Evolutionary conservation across 2,329 filamentous ascomycete species (phyloP).

Genomic region (Huntiella abstrusa): DNA sequence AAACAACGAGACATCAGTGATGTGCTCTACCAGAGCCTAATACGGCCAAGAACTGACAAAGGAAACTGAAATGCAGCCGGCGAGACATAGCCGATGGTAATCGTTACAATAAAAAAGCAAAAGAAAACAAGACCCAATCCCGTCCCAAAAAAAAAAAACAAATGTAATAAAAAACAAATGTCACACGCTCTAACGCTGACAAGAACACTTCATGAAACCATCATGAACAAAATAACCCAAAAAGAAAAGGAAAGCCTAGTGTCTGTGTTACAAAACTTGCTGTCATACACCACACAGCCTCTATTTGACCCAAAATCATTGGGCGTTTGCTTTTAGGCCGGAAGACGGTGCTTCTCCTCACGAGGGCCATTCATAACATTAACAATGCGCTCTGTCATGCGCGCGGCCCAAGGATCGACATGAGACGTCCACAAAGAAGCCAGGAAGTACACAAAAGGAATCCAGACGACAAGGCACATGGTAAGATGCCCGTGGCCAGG

Average conservation of each 20-base stretch:
- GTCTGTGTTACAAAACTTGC: too few relatives aligned
- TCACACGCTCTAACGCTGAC: too few relatives aligned
- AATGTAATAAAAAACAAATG: too few relatives aligned
- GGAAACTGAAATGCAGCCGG: too few relatives aligned
- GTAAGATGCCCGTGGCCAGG: constrained; percentile 21
- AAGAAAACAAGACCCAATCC: background rate
- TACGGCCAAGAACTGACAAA: too few relatives aligned
- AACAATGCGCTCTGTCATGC: constrained; percentile 22
- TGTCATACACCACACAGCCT: too few relatives aligned
- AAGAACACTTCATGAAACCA: too few relatives aligned
- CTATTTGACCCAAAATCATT: too few relatives aligned
- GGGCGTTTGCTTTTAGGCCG: background rate
- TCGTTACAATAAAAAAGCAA: background rate
- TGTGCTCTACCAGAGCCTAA: too few relatives aligned
- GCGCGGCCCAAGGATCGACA: constrained; percentile 32
- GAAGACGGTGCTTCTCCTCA: constrained; percentile 8
- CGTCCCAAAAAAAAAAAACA: too few relatives aligned
- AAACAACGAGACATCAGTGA: too few relatives aligned
- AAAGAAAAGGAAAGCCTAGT: background rate
- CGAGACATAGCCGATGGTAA: too few relatives aligned
- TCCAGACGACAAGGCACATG: constrained; percentile 25
- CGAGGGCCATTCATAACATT: constrained; percentile 7
- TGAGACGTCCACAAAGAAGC: constrained; percentile 33
- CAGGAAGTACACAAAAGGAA: constrained; percentile 26
- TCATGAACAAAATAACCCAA: background rate